phyloP scores from a whole-genome alignment of 2,329 filamentous ascomycete genomes.

The Exutisphaerella laricina region DNA sequence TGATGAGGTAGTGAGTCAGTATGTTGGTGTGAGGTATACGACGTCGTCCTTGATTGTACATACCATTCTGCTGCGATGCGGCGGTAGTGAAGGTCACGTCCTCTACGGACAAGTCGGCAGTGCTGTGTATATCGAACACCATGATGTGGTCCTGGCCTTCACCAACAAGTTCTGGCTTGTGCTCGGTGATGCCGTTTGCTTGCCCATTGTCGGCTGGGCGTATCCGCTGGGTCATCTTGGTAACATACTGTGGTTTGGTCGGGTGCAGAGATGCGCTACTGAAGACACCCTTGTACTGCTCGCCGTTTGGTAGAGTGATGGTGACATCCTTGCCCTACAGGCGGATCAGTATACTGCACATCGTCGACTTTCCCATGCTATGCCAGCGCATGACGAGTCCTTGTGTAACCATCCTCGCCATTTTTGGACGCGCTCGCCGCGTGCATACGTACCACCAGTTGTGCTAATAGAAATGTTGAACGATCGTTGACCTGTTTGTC shows the following conservation, averaged over 20 bases:
- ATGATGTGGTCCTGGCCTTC: slow-evolving; percentile 48
- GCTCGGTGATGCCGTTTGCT: slow-evolving; percentile 42
- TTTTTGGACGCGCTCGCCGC: neutral
- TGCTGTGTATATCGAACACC: slow-evolving; percentile 58
- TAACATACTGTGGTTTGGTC: slow-evolving; percentile 49
- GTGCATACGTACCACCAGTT: slow-evolving; percentile 55
- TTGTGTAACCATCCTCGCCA: slow-evolving; percentile 34
- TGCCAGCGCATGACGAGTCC: neutral
- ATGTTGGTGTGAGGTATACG: no score
- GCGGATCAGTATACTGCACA: slow-evolving; percentile 5
- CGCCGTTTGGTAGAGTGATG: slow-evolving; percentile 55
- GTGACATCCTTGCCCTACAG: slow-evolving; percentile 51
- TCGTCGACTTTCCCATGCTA: neutral
- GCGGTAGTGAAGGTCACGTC: slow-evolving; percentile 51
- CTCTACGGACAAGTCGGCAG: slow-evolving; percentile 51
- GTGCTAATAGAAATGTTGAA: slow-evolving; percentile 53
- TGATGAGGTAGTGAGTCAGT: slow-evolving; percentile 38
- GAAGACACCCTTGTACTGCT: slow-evolving; percentile 57
- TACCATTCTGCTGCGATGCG: slow-evolving; percentile 54
- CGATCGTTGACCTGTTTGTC: slow-evolving; percentile 58
- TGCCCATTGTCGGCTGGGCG: slow-evolving; percentile 37
- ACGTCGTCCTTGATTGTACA: no score
- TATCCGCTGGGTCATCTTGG: slow-evolving; percentile 61
- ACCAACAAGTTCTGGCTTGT: slow-evolving; percentile 41
- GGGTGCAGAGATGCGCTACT: slow-evolving; percentile 51